Conservation (phyloP, 169 alveolate species). For the Perkinsus marinus region DNA sequence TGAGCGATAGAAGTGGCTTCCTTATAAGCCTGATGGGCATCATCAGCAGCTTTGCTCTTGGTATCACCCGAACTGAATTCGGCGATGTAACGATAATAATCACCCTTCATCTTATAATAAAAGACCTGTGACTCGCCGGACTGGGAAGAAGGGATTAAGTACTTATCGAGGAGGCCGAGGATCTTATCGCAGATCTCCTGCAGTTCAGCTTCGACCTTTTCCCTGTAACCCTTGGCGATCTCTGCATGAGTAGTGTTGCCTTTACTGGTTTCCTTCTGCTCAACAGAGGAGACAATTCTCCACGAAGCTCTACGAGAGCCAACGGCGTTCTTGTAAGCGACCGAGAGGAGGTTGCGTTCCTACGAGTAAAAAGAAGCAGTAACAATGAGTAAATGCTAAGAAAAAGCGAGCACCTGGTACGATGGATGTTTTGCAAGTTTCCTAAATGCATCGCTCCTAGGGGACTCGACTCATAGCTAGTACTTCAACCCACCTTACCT, state of each 20-base stretch:
- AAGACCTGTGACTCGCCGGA: slow-evolving; percentile 84
- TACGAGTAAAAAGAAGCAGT: slow-evolving; percentile 3
- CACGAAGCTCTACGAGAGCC: slow-evolving; percentile 96
- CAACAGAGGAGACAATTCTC: slow-evolving; percentile 84
- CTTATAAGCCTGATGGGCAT: slow-evolving; percentile 87
- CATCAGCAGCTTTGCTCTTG: slow-evolving; percentile 83
- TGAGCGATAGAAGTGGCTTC: slow-evolving; percentile 89
- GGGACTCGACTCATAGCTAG: no score
- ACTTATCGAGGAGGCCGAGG: slow-evolving; percentile 63
- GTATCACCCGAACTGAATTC: slow-evolving; percentile 89
- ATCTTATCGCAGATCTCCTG: slow-evolving; percentile 80
- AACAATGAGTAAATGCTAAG: no score
- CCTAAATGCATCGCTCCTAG: no score
- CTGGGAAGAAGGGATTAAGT: slow-evolving; percentile 74
- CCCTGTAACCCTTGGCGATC: slow-evolving; percentile 66
- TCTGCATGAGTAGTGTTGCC: slow-evolving; percentile 64
- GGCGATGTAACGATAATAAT: slow-evolving; percentile 90
- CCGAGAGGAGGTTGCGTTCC: slow-evolving; percentile 66
- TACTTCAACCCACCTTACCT: neutral
- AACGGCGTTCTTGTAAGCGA: slow-evolving; percentile 96
- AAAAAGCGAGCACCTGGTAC: no score
- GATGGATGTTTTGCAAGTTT: no score
- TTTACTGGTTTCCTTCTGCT: slow-evolving; percentile 79
- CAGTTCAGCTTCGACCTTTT: slow-evolving; percentile 83
- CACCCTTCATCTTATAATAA: slow-evolving; percentile 99